Conservation (phyloP, 352 stramenopile species). For the Globisporangium perplexum region DNA sequence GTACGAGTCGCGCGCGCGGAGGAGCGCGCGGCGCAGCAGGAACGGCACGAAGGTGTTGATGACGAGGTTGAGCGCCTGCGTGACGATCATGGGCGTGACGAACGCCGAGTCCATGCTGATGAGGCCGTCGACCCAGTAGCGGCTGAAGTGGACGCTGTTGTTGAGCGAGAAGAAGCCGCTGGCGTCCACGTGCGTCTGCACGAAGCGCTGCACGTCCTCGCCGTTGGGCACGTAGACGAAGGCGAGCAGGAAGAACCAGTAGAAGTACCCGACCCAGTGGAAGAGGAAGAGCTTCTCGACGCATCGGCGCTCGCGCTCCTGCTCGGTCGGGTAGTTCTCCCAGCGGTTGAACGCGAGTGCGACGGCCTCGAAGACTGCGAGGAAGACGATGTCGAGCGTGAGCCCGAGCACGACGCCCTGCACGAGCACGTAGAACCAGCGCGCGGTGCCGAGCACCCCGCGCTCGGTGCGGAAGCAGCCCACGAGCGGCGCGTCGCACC, state of each 20-base stretch:
- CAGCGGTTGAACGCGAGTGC: slow-evolving; percentile 47
- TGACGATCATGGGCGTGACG: slow-evolving; percentile 67
- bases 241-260: slow-evolving; percentile 60
- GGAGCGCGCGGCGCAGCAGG: slow-evolving; percentile 37
- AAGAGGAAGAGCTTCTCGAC: slow-evolving; percentile 67
- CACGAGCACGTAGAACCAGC: slow-evolving; percentile 61
- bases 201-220: slow-evolving; percentile 32
- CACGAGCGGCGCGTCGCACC: slow-evolving; percentile 38
- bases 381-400: slow-evolving; percentile 62
- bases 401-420: slow-evolving; percentile 54
- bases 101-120: slow-evolving; percentile 62
- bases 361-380: slow-evolving; percentile 53
- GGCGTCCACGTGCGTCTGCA: slow-evolving; percentile 32
- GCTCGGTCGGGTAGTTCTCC: slow-evolving; percentile 59
- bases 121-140: slow-evolving; percentile 53
- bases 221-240: slow-evolving; percentile 65
- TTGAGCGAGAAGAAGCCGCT: slow-evolving; percentile 34
- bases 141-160: slow-evolving; percentile 36
- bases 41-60: slow-evolving; percentile 66
- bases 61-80: slow-evolving; percentile 56
- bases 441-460: slow-evolving; percentile 49
- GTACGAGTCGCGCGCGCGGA: slow-evolving; percentile 44
- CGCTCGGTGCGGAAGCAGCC: slow-evolving; percentile 48
- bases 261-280: slow-evolving; percentile 73
- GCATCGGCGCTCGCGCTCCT: slow-evolving; percentile 41